These are phyloP conservation scores for Lotus japonicus DNA, from an alignment of 306 rosid species.

Conservation along the genomic window DNA sequence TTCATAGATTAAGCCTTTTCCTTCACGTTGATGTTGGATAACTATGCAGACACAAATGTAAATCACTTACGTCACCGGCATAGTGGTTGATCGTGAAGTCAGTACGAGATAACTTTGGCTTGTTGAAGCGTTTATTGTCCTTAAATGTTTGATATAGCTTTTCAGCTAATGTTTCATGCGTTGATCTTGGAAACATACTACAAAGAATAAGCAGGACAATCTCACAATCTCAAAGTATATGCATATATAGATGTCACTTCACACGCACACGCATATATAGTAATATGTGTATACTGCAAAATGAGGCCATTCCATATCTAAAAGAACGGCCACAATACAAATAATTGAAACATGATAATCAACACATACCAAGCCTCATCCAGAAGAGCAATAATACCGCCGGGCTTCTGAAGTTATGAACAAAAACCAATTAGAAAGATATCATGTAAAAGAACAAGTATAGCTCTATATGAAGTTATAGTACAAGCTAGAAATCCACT, in stretches of 20 bases:
- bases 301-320: not conserved
- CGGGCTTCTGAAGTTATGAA: constrained; percentile 77
- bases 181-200: constrained; percentile 99
- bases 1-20: not conserved
- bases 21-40: not conserved
- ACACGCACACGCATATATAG: not conserved
- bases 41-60: not conserved
- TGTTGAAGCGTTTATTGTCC: constrained; percentile 87
- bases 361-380: constrained; percentile 94
- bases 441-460: not conserved
- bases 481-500: not conserved
- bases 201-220: constrained; percentile 35
- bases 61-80: constrained; percentile 89
- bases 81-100: constrained; percentile 83
- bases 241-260: not conserved
- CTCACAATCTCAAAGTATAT: constrained; percentile 31
- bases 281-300: not conserved
- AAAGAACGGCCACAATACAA: not conserved
- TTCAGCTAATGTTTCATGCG: constrained; percentile 79
- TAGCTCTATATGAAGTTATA: not conserved
- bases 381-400: constrained; percentile 90
- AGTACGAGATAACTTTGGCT: constrained; percentile 86
- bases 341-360: not conserved
- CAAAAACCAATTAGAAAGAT: constrained; percentile 31
- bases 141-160: constrained; percentile 87